Evolutionary conservation across 495 filamentous ascomycete species (phyloP), one percentile per base, ranked within the genome.

Genomic region (Aspergillus funiculosus): DNA sequence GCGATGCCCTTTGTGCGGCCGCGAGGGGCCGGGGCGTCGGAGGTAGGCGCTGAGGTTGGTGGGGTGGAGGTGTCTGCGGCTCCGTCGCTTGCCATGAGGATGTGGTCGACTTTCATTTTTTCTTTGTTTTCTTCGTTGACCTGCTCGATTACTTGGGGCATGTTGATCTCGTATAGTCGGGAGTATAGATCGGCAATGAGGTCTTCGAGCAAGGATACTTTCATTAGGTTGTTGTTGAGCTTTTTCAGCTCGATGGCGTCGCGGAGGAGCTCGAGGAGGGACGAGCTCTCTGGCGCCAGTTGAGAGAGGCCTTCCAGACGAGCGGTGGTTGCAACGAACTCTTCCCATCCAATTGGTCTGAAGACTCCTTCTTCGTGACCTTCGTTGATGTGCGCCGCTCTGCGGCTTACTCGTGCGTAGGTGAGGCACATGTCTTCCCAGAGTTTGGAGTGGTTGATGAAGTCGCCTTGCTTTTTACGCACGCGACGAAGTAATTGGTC

Each of bases 221-320:
- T 94, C 80, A 90, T 91, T 6, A 92, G 75, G 40, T 80, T 81
- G 35, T 79, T 79, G 61, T 95, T 95, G 29, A 91, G 75, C 52
- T 87, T 90, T 58, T 94, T 95, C n/a, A 97, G 67, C 56, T 97
- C 91, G 36, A 86, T 72, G 5, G 80, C 81, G 43, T 99, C 94
- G 39, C 87, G 80, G 26, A 99, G 71, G 4, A 89, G 75, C 50
- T 85, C 84, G 2, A 96, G 70, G 11, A 73, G 58, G 1, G 61
- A 51, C 6, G 57, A 50, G 41, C 59, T 71, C 6, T 67, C 69
- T 1, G 61, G 58, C 1, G 63, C 51, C 1, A 70, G 59, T n/a
- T 78, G 62, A 25, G 58, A 52, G 56, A 78, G 73, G 11, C 53
- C 57, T 48, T 83, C 78, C 15, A 84, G 59, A 8, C 72, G 74